A percentile compares a stretch with the other conserved stretches of the same genome.
Conservation (phyloP, 2,329 filamentous ascomycete genomes). For the Neophaeococcomyces mojaviensis region DNA sequence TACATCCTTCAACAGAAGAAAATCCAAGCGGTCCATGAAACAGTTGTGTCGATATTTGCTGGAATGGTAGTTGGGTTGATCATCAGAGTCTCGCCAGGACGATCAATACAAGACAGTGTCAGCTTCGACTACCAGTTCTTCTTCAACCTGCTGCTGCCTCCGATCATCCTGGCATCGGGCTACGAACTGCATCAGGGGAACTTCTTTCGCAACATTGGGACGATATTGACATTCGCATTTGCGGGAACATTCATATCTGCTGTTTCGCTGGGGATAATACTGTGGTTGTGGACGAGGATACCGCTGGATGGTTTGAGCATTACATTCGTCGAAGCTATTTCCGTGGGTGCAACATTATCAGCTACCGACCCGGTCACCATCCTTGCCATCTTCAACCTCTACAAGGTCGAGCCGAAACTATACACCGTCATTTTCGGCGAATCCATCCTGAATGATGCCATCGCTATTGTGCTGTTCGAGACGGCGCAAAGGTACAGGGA, state of each 20-base stretch:
- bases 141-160: conserved; percentile 96
- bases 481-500: conserved; percentile 89
- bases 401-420: conserved; percentile 97
- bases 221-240: conserved; percentile 95
- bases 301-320: conserved; percentile 79
- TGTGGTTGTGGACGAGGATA: conserved; percentile 82
- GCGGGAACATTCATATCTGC: conserved; percentile 95
- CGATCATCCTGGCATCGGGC: conserved; percentile 92
- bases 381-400: conserved; percentile 96
- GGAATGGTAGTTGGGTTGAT: conserved; percentile 93
- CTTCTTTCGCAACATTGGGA: conserved; percentile 97
- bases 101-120: conserved; percentile 80
- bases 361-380: conserved; percentile 97
- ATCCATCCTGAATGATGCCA: conserved; percentile 94
- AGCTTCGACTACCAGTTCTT: conserved; percentile 99
- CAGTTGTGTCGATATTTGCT: conserved; percentile 95
- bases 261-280: conserved; percentile 79
- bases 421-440: conserved; percentile 99
- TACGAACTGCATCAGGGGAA: conserved; percentile 98
- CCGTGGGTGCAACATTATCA: conserved; percentile 89
- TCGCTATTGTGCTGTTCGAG: conserved; percentile 97
- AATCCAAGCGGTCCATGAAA: conserved; percentile 96
- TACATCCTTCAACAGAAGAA: conserved; percentile 95
- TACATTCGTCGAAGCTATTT: conserved; percentile 90
- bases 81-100: conserved; percentile 70